phyloP scores from a whole-genome alignment of 2,329 filamentous ascomycete genomes.

The Paecilomyces fulvus region DNA sequence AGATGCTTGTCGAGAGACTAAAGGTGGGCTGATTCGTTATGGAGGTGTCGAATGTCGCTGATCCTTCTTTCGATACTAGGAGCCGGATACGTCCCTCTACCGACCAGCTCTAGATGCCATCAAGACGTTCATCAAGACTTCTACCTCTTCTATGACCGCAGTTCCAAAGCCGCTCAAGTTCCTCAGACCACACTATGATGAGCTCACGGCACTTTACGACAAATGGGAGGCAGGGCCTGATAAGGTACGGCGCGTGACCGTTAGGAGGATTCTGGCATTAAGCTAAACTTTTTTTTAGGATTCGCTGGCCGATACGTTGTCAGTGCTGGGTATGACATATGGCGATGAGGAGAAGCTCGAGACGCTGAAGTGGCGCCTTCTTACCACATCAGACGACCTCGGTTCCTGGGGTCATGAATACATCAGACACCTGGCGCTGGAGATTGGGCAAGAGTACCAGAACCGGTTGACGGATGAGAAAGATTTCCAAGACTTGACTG shows the following conservation, averaged over 20 bases:
- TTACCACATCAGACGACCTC: constrained; percentile 85
- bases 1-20: constrained; percentile 95
- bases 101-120: constrained; percentile 89
- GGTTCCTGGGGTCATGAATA: constrained; percentile 98
- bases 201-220: constrained; percentile 78
- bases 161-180: constrained; percentile 98
- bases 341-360: constrained; percentile 94
- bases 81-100: constrained; percentile 79
- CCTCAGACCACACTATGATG: constrained; percentile 90
- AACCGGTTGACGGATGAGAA: constrained; percentile 81
- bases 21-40: constrained; percentile 52
- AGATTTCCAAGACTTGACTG: constrained; percentile 71
- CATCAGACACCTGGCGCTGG: constrained; percentile 85
- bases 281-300: constrained; percentile 35
- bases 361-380: constrained; percentile 87
- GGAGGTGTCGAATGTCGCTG: constrained; percentile 14
- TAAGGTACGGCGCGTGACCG: constrained; percentile 52
- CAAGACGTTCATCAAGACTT: constrained; percentile 98
- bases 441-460: constrained; percentile 90
- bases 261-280: not conserved
- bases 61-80: constrained; percentile 44
- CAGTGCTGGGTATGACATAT: constrained; percentile 97
- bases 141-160: constrained; percentile 98
- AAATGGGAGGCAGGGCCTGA: constrained; percentile 76
- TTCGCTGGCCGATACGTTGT: constrained; percentile 86